These are phyloP conservation scores for Trifolium repens DNA, from an alignment of 306 rosid species.

Conservation along the genomic window DNA sequence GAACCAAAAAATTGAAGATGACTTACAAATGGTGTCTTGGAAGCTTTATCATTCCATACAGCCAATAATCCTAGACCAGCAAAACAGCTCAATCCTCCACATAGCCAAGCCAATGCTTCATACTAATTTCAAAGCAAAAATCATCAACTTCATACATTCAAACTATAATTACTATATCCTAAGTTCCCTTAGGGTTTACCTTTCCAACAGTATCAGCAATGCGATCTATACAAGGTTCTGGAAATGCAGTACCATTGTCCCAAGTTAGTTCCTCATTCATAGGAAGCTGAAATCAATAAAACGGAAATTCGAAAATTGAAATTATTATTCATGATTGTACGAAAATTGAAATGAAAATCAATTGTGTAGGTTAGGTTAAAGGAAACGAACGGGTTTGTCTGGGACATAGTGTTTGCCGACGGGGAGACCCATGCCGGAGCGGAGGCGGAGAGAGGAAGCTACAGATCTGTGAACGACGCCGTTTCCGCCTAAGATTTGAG, in stretches of 20 bases:
- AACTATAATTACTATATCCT: not conserved
- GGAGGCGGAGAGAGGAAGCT: conserved; percentile 76
- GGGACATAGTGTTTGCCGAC: conserved; percentile 89
- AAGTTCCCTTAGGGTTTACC: conserved; percentile 42
- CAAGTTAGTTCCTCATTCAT: conserved; percentile 84
- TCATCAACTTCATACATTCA: not conserved
- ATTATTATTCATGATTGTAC: not conserved
- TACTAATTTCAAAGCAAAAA: conserved; percentile 52
- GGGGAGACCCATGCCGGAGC: conserved; percentile 92
- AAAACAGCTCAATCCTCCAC: conserved; percentile 87
- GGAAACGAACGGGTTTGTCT: conserved; percentile 68
- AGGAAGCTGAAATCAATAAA: conserved; percentile 54
- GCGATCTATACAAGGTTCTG: conserved; percentile 97
- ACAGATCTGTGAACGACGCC: conserved; percentile 77
- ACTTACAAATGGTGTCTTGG: conserved; percentile 82
- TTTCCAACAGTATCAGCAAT: conserved; percentile 94
- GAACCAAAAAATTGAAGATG: not conserved
- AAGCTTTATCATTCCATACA: conserved; percentile 91
- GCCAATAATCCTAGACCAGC: conserved; percentile 76
- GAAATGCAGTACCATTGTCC: conserved; percentile 92
- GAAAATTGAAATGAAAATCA: not conserved
- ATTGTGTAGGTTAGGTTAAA: conserved; percentile 24
- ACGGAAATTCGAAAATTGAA: conserved; percentile 7
- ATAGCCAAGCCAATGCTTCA: conserved; percentile 96
- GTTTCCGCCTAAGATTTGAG: conserved; percentile 80